These are phyloP conservation scores for Penicilliopsis zonata DNA, from an alignment of 495 filamentous ascomycete species.

Conservation along the genomic window DNA sequence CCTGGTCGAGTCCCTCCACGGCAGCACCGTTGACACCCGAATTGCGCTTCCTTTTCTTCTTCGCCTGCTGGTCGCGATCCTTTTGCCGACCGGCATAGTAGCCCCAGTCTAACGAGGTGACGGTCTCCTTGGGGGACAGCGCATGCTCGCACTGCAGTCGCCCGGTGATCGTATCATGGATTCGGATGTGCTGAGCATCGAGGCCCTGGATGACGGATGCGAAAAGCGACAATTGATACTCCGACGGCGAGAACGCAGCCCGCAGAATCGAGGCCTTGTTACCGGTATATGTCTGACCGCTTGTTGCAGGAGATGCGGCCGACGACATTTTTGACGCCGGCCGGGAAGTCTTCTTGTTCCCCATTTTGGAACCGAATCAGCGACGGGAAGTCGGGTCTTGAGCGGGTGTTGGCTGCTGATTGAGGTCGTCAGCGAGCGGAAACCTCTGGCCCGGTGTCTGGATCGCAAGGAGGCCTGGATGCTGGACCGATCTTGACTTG, in stretches of 20 bases:
- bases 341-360: slow-evolving; percentile 35
- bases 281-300: slow-evolving; percentile 21
- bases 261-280: slow-evolving; percentile 39
- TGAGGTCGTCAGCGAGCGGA: no score
- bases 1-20: slow-evolving; percentile 20
- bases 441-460: background rate
- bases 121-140: slow-evolving; percentile 33
- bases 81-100: slow-evolving; percentile 25
- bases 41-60: slow-evolving; percentile 46
- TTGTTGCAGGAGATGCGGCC: slow-evolving; percentile 29
- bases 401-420: background rate
- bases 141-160: slow-evolving; percentile 45
- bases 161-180: slow-evolving; percentile 46
- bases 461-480: slow-evolving; percentile 6
- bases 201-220: slow-evolving; percentile 49
- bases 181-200: slow-evolving; percentile 45
- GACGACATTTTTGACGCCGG: slow-evolving; percentile 35
- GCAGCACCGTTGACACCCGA: slow-evolving; percentile 30
- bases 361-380: slow-evolving; percentile 19
- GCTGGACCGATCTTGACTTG: slow-evolving; percentile 15
- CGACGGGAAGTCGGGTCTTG: background rate
- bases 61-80: slow-evolving; percentile 25
- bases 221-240: slow-evolving; percentile 45
- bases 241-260: slow-evolving; percentile 43
- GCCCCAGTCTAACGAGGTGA: slow-evolving; percentile 50